Conservation (phyloP, 2,329 filamentous ascomycete species). For the Cercospora beticola region DNA sequence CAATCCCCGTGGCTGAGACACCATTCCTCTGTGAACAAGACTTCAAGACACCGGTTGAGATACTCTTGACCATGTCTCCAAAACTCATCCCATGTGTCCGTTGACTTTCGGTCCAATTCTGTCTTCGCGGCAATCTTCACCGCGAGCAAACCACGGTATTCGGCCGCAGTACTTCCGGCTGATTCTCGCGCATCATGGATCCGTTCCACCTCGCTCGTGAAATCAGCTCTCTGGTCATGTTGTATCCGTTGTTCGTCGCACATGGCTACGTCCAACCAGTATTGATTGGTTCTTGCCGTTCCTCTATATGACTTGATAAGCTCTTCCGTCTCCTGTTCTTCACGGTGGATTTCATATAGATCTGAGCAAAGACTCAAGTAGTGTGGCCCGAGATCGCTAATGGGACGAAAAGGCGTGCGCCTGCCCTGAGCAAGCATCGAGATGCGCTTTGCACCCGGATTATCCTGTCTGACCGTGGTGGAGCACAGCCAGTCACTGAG, state of each 20-base stretch:
- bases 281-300: neutral
- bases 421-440: too few species aligned
- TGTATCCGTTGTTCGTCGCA: neutral
- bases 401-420: too few species aligned
- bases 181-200: neutral
- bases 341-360: neutral
- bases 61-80: neutral
- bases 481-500: too few species aligned
- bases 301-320: neutral
- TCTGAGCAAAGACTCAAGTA: too few species aligned
- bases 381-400: too few species aligned
- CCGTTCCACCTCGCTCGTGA: neutral
- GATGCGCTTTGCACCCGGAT: too few species aligned
- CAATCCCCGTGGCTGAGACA: neutral
- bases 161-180: neutral
- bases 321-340: neutral
- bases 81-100: neutral
- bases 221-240: neutral
- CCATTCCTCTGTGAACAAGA: neutral
- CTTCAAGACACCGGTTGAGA: neutral
- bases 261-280: neutral
- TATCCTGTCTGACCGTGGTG: too few species aligned
- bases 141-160: neutral
- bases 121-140: neutral
- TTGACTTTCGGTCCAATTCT: neutral